Conservation (phyloP, 2,329 filamentous ascomycete genomes). For the Neonectria sp. region DNA sequence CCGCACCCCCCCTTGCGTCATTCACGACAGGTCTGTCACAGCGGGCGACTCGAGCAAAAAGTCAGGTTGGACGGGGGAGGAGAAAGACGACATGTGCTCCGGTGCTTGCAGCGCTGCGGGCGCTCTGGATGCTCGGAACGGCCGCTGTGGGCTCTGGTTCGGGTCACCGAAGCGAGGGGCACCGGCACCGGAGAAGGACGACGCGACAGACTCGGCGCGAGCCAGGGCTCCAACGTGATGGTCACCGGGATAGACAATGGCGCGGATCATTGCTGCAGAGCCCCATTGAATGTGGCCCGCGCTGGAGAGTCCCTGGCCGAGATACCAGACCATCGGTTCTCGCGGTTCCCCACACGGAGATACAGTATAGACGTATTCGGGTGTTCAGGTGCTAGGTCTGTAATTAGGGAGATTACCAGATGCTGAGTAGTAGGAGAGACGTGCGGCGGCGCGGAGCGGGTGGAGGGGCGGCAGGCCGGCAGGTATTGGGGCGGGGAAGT, state of each 20-base stretch:
- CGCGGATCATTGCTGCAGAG: conserved; percentile 14
- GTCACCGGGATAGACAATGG: neutral
- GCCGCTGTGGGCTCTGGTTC: conserved; percentile 23
- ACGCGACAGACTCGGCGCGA: neutral
- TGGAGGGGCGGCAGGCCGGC: conserved; percentile 20
- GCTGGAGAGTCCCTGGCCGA: neutral
- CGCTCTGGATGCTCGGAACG: conserved; percentile 27
- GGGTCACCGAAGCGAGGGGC: conserved; percentile 9
- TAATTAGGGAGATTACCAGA: too few relatives aligned
- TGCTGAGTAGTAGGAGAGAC: neutral
- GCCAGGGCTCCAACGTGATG: conserved; percentile 14
- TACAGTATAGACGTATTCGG: neutral
- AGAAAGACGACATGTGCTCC: conserved; percentile 26
- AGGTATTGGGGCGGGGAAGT: conserved; percentile 18
- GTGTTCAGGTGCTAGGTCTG: neutral
- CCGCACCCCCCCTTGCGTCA: conserved; percentile 24
- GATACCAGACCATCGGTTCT: conserved; percentile 29
- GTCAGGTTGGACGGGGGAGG: conserved; percentile 14
- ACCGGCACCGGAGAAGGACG: conserved; percentile 8
- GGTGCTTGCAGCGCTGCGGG: conserved; percentile 33
- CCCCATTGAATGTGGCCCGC: conserved; percentile 12
- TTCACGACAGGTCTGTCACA: conserved; percentile 2
- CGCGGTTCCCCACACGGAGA: conserved; percentile 13
- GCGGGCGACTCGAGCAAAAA: conserved; percentile 4
- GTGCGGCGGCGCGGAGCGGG: conserved; percentile 16